phyloP scores from a whole-genome alignment of 2,329 filamentous ascomycete genomes.

The Paraphoma chrysanthemicola region DNA sequence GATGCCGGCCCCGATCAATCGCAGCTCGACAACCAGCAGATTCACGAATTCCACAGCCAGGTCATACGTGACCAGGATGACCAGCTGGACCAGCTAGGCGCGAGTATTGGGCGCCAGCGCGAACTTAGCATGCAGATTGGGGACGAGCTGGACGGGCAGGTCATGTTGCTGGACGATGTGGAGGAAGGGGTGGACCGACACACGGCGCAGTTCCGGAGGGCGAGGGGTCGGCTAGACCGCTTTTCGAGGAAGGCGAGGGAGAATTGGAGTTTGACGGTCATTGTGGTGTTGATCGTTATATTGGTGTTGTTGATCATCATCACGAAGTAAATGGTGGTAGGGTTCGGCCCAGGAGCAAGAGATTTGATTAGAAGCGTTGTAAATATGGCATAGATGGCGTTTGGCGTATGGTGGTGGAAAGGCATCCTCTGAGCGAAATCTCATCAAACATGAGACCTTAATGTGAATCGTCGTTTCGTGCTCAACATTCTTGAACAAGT shows the following conservation, averaged over 20 bases:
- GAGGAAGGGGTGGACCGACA: constrained; percentile 85
- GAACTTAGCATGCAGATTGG: constrained; percentile 96
- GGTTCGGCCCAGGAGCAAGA: not conserved
- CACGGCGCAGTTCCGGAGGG: constrained; percentile 75
- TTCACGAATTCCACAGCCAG: constrained; percentile 82
- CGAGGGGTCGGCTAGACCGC: constrained; percentile 72
- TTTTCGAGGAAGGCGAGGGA: constrained; percentile 79
- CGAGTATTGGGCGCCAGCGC: constrained; percentile 84
- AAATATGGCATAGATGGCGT: constrained; percentile 7
- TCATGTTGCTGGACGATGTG: constrained; percentile 86
- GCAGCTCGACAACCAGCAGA: constrained; percentile 78
- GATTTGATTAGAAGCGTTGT: not conserved
- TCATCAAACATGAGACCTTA: not conserved
- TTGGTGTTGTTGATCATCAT: constrained; percentile 83
- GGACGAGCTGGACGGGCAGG: constrained; percentile 91
- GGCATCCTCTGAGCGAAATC: not conserved
- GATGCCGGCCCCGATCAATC: constrained; percentile 58
- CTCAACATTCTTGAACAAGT: no score
- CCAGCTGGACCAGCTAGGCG: constrained; percentile 87
- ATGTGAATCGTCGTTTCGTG: no score
- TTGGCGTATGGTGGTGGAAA: not conserved
- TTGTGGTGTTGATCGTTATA: constrained; percentile 79
- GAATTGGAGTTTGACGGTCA: constrained; percentile 87
- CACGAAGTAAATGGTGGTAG: constrained; percentile 31
- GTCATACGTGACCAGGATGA: constrained; percentile 90